Base-by-base conservation (phyloP, 208 protist species). In the Trypanosoma rangeli region DNA sequence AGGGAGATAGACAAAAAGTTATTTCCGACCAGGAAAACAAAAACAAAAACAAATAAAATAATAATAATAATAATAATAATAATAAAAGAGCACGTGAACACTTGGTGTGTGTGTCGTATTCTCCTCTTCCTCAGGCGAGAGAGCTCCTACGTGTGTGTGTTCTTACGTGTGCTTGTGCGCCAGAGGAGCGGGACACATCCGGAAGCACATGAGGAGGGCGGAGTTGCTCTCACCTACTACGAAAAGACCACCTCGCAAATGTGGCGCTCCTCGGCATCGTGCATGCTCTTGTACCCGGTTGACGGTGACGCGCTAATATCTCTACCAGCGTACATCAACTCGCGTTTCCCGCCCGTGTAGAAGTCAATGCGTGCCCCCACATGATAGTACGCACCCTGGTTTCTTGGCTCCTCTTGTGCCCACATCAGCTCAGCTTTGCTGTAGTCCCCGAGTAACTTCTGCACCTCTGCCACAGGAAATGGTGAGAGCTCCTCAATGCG, bases 351-450 rank as follows among this genome's bases (percentile, higher is more conserved):
- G 5, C 78, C 58, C 16, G 87, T 93, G 76, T 92, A 90, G 61
- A 78, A 74, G 44, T 94, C 87, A 49, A 97, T 76, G 64, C 89
- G 89, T n/a, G 86, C 76, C 75, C 92, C 86, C 12, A 97, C 84
- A 70, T 96, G 83, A 8, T 55, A 71, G 91, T 92, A 99, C 16
- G 97, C 83, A 68, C 98, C 98, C 87, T 98, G 97, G 80, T 99
- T 99, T 78, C 90, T 94, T 52, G 98, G 98, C 87, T 99, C 98
- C 81, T 99, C 98, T 87, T 99, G 98, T 57, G 83, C 89, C 98
- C 98, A 99, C 68, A 94, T 84, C 15, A 97, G 72, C 64, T 97
- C 88, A 12, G 97, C 97, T 58, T 90, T 85, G 46, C 78, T 78
- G 83, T 98, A 99, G 37, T 91, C 80, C 31, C 67, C 22, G 0